Base-by-base conservation (phyloP, 768 basidiomycete species). In the Rhodotorula sphaerocarpa region DNA sequence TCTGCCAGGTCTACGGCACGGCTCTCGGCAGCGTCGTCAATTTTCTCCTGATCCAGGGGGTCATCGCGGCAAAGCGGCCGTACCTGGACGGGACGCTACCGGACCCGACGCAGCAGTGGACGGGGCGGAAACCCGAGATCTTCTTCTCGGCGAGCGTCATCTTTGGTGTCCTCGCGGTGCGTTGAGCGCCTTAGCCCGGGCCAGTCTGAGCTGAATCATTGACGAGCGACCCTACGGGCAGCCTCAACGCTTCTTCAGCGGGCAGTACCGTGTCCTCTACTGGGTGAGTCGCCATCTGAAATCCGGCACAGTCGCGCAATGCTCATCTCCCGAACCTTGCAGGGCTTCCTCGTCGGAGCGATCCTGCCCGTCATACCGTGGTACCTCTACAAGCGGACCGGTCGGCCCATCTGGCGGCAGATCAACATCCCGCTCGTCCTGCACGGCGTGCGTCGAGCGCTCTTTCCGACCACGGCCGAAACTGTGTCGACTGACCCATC, bases 11-110 rank as follows among this genome's bases (percentile, higher is more conserved):
- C 25, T 65, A 53, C 44, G 65, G 65, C 7, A 73, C 72, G 5
- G 72, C 69, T 3, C 57, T 75, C 14, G 74, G 74, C 18, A 45
- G 55, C 20, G 47, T 75, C 30, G 70, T 71, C 18, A 75, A 75
- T 59, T 74, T 72, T 51, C 63, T 61, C 4, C 55, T 72, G 33
- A 69, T 71, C 60, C 55, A 63, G n/a, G 61, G 65, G 9, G 69
- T 74, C 27, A 71, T 75, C 51, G 65, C 50, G 7, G 18, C 63
- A 2, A 75, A 75, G 41, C 65, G 74, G 14, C 69, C 70, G 2
- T 75, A 67, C 57, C 69, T 75, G 30, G 74, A 75, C 45, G 74
- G 74, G 4, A 71, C 69, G 2, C 3, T 63, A 7, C 41, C 51
- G 25, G 70, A 73, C 42, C 66, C 70, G 27, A 67, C 66, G 10